Evolutionary conservation across 2,329 filamentous ascomycete genomes (phyloP), one percentile per base, ranked within the genome.

Genomic region (Coniella vitis): DNA sequence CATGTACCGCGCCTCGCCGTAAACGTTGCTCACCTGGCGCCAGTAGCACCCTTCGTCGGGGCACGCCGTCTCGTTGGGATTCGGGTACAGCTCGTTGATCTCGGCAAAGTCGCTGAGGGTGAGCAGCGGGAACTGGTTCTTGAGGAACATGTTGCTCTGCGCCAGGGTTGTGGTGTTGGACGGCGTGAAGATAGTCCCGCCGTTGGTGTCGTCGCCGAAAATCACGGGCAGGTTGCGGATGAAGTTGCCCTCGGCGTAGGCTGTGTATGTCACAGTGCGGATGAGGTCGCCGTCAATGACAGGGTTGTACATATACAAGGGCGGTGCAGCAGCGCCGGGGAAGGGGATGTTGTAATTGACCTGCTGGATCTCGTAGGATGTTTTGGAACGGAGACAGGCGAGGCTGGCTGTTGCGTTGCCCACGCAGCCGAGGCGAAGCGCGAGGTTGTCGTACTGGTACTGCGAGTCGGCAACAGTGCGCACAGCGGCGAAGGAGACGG

Each of bases 1-100:
- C 55, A 71, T 81, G 62, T 85, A 85, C 4, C 81, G 71, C 56
- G 84, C 70, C 54, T 86, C 81, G 14, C 81, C 81, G 55, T 84
- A 84, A 4, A 73, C 78, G 38, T 77, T 72, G 50, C 72, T 69
- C 1, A 73, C 69, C 46, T 81, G 75, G 1, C 73, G 72, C 78
- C 80, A 86, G 63, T 75, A 83, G 31, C 67, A 63, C 2, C 78
- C 76, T 1, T 65, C 58, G 41, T 63, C 61, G 0, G 73, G 70
- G 56, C 78, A 83, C 4, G 25, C 25, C 25, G 61, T 63, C 0
- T 64, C 66, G 38, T 71, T 63, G 29, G 67, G 57, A 29, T 73
- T 72, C 12, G 82, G 76, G 58, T 84, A 87, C 17, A 79, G 64
- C 1, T 58, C 40, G 58, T 80, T 74, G 54, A 85, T 73, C 13